Conservation (phyloP, 2,329 filamentous ascomycete genomes). For the Pyricularia sp. region DNA sequence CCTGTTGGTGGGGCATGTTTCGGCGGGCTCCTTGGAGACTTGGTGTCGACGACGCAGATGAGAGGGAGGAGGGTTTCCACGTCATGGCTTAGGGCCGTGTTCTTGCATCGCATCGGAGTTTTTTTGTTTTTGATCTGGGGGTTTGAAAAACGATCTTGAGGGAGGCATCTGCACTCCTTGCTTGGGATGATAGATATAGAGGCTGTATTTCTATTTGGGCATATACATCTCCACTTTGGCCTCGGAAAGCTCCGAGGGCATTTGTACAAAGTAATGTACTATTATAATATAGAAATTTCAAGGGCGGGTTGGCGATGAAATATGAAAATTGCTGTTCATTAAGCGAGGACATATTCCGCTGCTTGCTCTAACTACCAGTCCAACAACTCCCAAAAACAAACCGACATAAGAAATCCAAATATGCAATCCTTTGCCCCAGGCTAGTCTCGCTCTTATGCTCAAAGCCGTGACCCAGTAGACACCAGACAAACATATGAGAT, state of each 20-base stretch:
- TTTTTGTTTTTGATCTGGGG: background rate
- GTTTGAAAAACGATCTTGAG: background rate
- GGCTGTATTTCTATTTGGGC: background rate
- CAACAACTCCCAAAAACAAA: background rate
- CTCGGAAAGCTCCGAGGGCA: background rate
- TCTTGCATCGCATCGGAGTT: constrained; percentile 6
- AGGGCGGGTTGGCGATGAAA: background rate
- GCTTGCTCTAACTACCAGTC: background rate
- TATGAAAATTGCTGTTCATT: background rate
- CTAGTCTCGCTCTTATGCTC: background rate
- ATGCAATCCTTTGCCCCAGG: background rate
- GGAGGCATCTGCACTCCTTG: background rate
- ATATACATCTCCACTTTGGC: constrained; percentile 1
- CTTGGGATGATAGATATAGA: constrained; percentile 7
- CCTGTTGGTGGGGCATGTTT: constrained; percentile 3
- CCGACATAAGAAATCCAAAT: background rate
- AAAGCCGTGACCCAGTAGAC: background rate
- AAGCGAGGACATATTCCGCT: background rate
- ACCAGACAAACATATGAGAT: background rate
- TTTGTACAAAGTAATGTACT: constrained; percentile 1
- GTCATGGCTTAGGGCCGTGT: constrained; percentile 5
- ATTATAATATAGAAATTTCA: background rate
- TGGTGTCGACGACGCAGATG: background rate
- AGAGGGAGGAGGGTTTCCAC: background rate
- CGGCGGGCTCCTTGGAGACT: background rate